Evolutionary conservation across 192 early-diverging fungal genomes (phyloP).

Genomic region (Entophlyctis luteolus): DNA sequence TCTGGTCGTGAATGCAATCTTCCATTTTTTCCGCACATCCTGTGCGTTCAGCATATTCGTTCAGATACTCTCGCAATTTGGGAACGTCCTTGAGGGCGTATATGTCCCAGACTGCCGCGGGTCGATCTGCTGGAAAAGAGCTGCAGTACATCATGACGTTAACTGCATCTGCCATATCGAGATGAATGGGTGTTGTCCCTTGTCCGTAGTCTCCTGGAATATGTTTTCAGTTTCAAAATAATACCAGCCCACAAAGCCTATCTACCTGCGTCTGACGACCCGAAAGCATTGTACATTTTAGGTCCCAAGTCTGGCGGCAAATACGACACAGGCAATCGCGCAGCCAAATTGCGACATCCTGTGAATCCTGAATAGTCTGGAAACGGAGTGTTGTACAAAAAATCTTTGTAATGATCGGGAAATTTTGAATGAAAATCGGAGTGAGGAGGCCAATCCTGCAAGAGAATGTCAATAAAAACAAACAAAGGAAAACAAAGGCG

Average conservation of each 20-base stretch:
- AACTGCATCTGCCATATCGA: constrained; percentile 76
- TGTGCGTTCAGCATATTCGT: neutral
- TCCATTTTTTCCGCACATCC: constrained; percentile 13
- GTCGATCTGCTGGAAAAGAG: neutral
- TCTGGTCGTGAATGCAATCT: constrained; percentile 69
- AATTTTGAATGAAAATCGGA: constrained; percentile 53
- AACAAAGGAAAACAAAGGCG: neutral
- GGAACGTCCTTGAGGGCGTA: constrained; percentile 39
- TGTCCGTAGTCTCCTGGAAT: too few species aligned
- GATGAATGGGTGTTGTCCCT: constrained; percentile 72
- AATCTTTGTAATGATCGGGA: constrained; percentile 51
- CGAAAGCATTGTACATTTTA: constrained; percentile 73
- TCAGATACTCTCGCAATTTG: constrained; percentile 26
- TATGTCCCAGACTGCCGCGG: constrained; percentile 65
- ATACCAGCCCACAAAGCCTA: too few species aligned
- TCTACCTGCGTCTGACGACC: constrained; percentile 38
- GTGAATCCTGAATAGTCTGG: constrained; percentile 50
- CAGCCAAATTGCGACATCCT: constrained; percentile 58
- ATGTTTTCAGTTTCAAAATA: too few species aligned
- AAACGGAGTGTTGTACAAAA: constrained; percentile 56
- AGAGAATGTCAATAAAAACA: neutral
- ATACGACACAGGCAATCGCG: constrained; percentile 46
- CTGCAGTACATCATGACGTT: constrained; percentile 67
- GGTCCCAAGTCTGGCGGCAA: constrained; percentile 70
- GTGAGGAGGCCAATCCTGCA: constrained; percentile 66